These are phyloP conservation scores for Eucalyptus erythrocorys DNA, from an alignment of 345 rosid genomes.

Conservation along the genomic window DNA sequence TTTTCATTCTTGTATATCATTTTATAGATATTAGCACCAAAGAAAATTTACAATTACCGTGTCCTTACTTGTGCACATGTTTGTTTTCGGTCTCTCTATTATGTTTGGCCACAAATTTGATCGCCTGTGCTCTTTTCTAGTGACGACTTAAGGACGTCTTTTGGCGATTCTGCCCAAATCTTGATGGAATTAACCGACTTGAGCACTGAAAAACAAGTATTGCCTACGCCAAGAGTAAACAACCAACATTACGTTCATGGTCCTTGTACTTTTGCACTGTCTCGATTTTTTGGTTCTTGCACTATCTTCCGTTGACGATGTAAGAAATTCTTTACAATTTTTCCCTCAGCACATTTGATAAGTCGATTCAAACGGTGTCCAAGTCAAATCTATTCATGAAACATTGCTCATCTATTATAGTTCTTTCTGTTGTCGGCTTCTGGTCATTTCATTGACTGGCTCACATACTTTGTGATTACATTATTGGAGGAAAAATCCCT, in stretches of 20 bases:
- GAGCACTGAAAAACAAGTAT: neutral
- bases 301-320: neutral
- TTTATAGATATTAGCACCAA: neutral
- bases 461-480: neutral
- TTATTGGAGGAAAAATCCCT: neutral
- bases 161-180: neutral
- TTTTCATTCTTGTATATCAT: neutral
- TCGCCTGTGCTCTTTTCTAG: neutral
- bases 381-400: neutral
- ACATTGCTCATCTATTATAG: neutral
- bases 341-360: neutral
- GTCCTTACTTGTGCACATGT: neutral
- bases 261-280: neutral
- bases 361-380: neutral
- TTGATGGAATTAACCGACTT: neutral
- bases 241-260: neutral
- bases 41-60: neutral
- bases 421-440: neutral
- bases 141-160: neutral
- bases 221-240: neutral
- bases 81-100: neutral
- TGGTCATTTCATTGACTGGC: neutral
- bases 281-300: neutral
- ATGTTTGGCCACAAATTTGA: neutral
- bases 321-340: neutral